Evolutionary conservation across 305 asterid species (phyloP).

Genomic region (Fraxinus albicans): DNA sequence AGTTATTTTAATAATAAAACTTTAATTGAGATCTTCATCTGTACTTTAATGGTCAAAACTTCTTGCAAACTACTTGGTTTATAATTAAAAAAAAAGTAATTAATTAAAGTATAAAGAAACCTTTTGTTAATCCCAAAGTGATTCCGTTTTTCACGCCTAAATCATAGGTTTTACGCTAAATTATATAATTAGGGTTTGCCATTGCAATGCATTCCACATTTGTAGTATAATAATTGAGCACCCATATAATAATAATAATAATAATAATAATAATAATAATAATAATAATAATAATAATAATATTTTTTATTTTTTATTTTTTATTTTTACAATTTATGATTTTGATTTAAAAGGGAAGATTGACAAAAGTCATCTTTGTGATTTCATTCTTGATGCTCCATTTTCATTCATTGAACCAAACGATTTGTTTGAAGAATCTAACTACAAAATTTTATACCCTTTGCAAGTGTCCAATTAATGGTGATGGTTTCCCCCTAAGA

Average conservation of each 20-base stretch:
- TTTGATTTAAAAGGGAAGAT: constrained; percentile 2
- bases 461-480: neutral
- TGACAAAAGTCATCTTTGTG: constrained; percentile 8
- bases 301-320: no score
- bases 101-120: constrained; percentile 34
- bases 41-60: constrained; percentile 27
- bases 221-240: neutral
- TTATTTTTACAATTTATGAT: neutral
- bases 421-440: constrained; percentile 15
- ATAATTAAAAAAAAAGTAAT: constrained; percentile 1
- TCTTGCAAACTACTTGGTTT: constrained; percentile 30
- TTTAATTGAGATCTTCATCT: constrained; percentile 22
- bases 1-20: neutral
- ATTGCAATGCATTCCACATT: neutral
- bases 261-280: no score
- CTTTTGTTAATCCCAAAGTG: constrained; percentile 27
- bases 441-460: neutral
- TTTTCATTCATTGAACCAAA: constrained; percentile 18
- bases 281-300: no score
- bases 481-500: neutral
- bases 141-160: constrained; percentile 47
- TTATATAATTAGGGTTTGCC: neutral
- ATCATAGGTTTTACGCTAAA: constrained; percentile 31
- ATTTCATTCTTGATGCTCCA: constrained; percentile 25
- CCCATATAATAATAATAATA: neutral